Evolutionary conservation across 805 yeast genomes (phyloP).

Genomic region (Jamesozyma jinghongensis): DNA sequence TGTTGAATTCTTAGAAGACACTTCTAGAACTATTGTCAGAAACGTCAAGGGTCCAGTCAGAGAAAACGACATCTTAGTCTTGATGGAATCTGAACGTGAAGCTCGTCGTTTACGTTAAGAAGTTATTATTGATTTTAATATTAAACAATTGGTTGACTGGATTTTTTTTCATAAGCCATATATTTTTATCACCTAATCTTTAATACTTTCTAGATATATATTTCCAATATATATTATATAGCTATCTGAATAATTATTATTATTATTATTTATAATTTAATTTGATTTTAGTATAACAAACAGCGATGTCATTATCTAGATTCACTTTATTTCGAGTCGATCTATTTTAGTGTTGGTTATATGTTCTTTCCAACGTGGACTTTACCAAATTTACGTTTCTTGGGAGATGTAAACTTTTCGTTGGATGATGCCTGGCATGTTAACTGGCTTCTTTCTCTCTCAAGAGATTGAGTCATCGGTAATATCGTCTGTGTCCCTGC

Average conservation of each 20-base stretch:
- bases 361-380: background rate
- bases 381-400: constrained; percentile 5
- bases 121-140: background rate
- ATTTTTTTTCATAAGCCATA: no score
- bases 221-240: background rate
- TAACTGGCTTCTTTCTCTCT: no score
- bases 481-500: no score
- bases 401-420: background rate
- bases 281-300: no score
- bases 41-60: constrained; percentile 97
- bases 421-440: no score
- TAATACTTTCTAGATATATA: no score
- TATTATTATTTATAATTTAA: no score
- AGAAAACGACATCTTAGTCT: constrained; percentile 95
- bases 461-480: no score
- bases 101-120: constrained; percentile 83
- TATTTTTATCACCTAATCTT: no score
- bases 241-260: background rate
- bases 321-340: no score
- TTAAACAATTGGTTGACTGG: background rate
- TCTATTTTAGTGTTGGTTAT: no score
- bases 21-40: constrained; percentile 93
- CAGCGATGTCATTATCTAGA: no score
- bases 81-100: constrained; percentile 99
- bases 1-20: constrained; percentile 92